phyloP scores from a whole-genome alignment of 148 eudicot species.

The Rheum nobile region DNA sequence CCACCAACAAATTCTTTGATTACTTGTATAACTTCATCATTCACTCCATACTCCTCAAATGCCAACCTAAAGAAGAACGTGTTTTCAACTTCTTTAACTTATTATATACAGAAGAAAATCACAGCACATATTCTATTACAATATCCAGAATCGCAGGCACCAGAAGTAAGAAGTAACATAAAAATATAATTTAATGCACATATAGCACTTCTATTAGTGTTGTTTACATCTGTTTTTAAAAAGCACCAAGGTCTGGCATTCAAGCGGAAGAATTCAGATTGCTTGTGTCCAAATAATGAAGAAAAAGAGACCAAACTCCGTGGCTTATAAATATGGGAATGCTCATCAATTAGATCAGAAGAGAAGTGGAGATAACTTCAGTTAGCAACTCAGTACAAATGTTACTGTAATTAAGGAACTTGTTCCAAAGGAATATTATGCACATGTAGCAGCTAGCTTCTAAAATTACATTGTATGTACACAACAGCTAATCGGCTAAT shows the following conservation, averaged over 20 bases:
- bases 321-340: neutral
- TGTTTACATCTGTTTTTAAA: neutral
- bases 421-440: neutral
- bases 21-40: conserved; percentile 46
- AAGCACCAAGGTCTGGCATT: neutral
- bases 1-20: conserved; percentile 60
- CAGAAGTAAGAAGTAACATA: neutral
- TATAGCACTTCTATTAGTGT: neutral
- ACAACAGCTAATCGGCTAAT: neutral
- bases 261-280: neutral
- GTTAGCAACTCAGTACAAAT: neutral
- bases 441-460: neutral
- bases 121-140: neutral
- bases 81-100: neutral
- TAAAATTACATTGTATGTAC: neutral
- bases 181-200: neutral
- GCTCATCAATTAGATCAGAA: neutral
- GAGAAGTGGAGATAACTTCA: neutral
- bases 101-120: neutral
- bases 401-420: neutral
- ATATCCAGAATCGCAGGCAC: neutral
- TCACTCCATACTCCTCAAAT: conserved; percentile 49
- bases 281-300: neutral
- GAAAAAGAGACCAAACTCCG: neutral
- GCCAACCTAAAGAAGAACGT: conserved; percentile 39